Evolutionary conservation across 2,329 filamentous ascomycete species (phyloP).

Genomic region (Scedosporium boydii): DNA sequence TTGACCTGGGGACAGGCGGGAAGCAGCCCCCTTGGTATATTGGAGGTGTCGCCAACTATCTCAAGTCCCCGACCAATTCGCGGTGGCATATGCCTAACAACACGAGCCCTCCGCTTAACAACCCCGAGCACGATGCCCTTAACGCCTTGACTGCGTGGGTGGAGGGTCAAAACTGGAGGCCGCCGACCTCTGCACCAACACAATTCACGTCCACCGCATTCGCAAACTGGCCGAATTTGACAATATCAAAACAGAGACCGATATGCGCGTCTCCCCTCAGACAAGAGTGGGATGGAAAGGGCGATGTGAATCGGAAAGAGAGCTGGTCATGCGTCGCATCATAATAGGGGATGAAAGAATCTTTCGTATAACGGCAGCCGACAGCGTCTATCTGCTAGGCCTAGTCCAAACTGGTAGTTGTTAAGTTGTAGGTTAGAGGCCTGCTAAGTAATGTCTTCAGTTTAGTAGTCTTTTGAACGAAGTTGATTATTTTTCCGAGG

Average conservation of each 20-base stretch:
- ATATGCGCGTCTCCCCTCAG: neutral
- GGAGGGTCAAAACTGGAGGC: neutral
- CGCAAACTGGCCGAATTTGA: neutral
- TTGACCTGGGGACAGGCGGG: constrained; percentile 19
- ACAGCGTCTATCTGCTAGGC: too few species aligned
- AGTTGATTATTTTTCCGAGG: too few species aligned
- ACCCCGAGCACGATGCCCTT: neutral
- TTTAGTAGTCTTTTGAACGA: too few species aligned
- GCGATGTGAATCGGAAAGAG: neutral
- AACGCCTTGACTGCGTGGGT: constrained; percentile 5
- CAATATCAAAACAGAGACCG: neutral
- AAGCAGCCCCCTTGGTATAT: constrained; percentile 25
- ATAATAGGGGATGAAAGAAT: neutral
- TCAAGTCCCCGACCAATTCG: neutral
- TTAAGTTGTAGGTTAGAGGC: too few species aligned
- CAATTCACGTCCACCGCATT: neutral
- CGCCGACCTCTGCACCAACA: neutral
- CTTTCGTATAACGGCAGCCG: too few species aligned
- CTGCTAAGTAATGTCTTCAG: too few species aligned
- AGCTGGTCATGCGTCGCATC: neutral
- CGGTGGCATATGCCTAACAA: constrained; percentile 1
- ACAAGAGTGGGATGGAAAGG: neutral
- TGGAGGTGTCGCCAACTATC: constrained; percentile 15
- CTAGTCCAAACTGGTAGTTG: too few species aligned
- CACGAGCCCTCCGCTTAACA: neutral